A percentile compares a stretch with the other conserved stretches of the same genome.
Evolutionary conservation across 2,329 filamentous ascomycete genomes (phyloP).

Genomic region (Penicillium sp.): DNA sequence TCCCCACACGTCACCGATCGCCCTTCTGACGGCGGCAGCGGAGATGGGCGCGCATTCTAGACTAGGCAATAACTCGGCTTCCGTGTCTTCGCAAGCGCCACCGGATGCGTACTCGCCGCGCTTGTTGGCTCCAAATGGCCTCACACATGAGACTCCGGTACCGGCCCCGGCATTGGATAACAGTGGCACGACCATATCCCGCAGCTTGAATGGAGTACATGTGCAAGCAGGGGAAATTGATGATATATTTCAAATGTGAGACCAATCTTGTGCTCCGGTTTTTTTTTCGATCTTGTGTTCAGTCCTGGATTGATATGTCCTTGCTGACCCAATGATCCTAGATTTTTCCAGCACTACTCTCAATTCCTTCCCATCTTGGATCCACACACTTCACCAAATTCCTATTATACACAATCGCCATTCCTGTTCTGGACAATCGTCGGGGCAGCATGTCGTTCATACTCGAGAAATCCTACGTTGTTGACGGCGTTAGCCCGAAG

Average conservation of each 20-base stretch:
- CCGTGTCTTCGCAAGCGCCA: constrained; percentile 10
- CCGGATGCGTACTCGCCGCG: constrained; percentile 28
- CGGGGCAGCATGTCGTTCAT: constrained; percentile 43
- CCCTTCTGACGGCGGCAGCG: constrained; percentile 37
- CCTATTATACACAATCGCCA: constrained; percentile 75
- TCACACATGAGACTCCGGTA: constrained; percentile 20
- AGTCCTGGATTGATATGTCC: background rate
- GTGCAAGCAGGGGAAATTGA: constrained; percentile 42
- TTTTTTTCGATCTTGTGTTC: background rate
- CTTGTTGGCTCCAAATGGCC: constrained; percentile 25
- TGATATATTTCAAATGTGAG: constrained; percentile 43
- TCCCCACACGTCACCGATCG: constrained; percentile 31
- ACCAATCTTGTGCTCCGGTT: background rate
- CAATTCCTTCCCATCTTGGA: constrained; percentile 46
- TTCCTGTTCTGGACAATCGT: constrained; percentile 80
- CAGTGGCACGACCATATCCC: constrained; percentile 32
- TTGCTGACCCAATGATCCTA: constrained; percentile 16
- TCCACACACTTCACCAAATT: constrained; percentile 64
- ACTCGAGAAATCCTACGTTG: constrained; percentile 45
- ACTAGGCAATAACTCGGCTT: constrained; percentile 11
- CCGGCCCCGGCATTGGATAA: constrained; percentile 14
- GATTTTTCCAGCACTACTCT: constrained; percentile 45
- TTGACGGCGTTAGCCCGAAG: constrained; percentile 39
- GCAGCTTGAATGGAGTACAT: constrained; percentile 36
- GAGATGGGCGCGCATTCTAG: constrained; percentile 34